Evolutionary conservation across 441 rosid genomes (phyloP).

Genomic region (Corymbia citriodora): DNA sequence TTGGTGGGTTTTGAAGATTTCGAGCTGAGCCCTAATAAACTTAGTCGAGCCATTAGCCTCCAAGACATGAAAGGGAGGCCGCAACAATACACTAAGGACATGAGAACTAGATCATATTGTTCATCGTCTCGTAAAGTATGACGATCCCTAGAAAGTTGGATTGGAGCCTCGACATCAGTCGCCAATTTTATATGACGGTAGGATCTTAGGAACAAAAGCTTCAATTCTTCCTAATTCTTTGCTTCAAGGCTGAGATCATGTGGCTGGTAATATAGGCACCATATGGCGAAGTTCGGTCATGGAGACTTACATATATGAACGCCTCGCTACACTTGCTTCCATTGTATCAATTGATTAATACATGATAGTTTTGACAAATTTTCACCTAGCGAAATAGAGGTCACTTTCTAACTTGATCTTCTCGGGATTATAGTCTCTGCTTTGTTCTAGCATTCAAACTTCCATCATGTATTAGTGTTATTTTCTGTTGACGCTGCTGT

Average conservation of each 20-base stretch:
- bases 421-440: not conserved
- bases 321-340: not conserved
- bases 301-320: not conserved
- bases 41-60: no score
- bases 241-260: not conserved
- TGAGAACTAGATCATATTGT: conserved; percentile 35
- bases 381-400: not conserved
- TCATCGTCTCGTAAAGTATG: conserved; percentile 32
- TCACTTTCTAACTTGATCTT: not conserved
- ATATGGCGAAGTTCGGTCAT: not conserved
- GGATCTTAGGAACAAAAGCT: not conserved
- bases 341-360: not conserved
- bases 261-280: not conserved
- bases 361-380: not conserved
- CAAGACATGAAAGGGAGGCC: no score
- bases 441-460: not conserved
- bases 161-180: not conserved
- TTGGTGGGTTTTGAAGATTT: no score
- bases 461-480: not conserved
- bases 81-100: conserved; percentile 52
- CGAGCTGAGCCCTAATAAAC: no score
- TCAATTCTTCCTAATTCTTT: not conserved
- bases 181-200: not conserved
- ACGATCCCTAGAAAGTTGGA: not conserved
- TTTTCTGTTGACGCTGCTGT: not conserved